Conservation (phyloP, 129 eudicot genomes). For the Smallanthus sonchifolius region DNA sequence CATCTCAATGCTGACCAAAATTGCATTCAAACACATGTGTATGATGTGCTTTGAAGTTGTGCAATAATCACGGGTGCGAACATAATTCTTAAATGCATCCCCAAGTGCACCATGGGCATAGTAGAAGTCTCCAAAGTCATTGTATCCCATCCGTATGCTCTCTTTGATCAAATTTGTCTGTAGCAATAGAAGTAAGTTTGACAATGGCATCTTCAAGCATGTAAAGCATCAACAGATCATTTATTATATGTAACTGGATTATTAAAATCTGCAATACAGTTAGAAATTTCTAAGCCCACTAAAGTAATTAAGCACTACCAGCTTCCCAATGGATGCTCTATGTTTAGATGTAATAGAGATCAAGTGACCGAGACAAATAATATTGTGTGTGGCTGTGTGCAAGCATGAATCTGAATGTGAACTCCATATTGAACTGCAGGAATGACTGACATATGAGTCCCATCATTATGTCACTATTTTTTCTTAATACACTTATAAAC, state of each 20-base stretch:
- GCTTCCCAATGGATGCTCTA: background rate
- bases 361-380: background rate
- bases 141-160: constrained; percentile 98
- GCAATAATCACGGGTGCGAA: constrained; percentile 97
- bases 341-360: background rate
- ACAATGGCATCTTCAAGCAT: constrained; percentile 7
- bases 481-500: background rate
- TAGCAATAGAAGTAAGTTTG: constrained; percentile 9
- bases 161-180: constrained; percentile 96
- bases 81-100: constrained; percentile 93
- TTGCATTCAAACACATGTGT: constrained; percentile 93
- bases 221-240: background rate
- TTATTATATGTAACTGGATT: background rate
- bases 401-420: background rate
- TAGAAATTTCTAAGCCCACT: background rate
- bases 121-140: constrained; percentile 95
- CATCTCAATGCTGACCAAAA: constrained; percentile 97
- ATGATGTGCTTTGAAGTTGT: constrained; percentile 84
- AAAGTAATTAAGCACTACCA: constrained; percentile 3
- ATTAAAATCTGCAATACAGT: background rate
- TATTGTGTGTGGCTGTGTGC: background rate
- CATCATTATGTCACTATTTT: background rate
- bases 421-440: background rate
- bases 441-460: background rate
- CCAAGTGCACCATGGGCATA: constrained; percentile 90